Conservation (phyloP, 805 yeast species). For the Ogataea siamensis region DNA sequence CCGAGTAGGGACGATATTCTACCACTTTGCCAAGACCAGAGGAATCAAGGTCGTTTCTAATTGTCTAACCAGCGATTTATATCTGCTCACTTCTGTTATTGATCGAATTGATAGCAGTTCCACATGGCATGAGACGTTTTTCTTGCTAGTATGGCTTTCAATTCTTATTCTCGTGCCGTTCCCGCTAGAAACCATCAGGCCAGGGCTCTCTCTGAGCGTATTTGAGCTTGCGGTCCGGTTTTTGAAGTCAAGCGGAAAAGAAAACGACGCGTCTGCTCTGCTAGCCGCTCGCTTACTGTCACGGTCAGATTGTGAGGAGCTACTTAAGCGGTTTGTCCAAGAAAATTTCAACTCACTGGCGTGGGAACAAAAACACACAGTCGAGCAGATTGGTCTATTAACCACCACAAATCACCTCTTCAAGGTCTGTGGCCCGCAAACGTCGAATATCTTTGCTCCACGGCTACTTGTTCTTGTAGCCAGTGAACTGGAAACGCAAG, state of each 20-base stretch:
- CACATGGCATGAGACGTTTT: constrained; percentile 48
- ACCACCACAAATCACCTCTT: constrained; percentile 26
- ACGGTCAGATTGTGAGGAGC: constrained; percentile 41
- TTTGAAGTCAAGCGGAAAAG: constrained; percentile 51
- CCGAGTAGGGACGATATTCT: constrained; percentile 41
- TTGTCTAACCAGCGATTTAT: constrained; percentile 60
- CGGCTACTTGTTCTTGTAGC: constrained; percentile 20
- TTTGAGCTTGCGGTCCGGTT: constrained; percentile 35
- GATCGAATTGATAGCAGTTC: constrained; percentile 21
- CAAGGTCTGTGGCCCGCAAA: constrained; percentile 15
- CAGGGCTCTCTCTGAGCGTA: constrained; percentile 35
- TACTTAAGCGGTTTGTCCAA: constrained; percentile 28
- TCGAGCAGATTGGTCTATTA: constrained; percentile 22
- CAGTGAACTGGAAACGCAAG: constrained; percentile 14
- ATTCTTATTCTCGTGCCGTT: constrained; percentile 76
- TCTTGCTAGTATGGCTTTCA: constrained; percentile 68
- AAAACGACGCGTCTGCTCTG: constrained; percentile 51
- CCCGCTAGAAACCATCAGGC: constrained; percentile 42
- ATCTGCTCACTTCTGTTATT: constrained; percentile 42
- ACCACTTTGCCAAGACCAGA: constrained; percentile 61
- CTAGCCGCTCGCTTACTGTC: constrained; percentile 53
- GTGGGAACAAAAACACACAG: constrained; percentile 18
- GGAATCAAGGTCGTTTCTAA: constrained; percentile 60
- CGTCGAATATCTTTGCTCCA: constrained; percentile 7
- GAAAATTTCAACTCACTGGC: constrained; percentile 19